These are phyloP conservation scores for Teunomyces stri DNA, from an alignment of 805 yeast species.

Conservation along the genomic window DNA sequence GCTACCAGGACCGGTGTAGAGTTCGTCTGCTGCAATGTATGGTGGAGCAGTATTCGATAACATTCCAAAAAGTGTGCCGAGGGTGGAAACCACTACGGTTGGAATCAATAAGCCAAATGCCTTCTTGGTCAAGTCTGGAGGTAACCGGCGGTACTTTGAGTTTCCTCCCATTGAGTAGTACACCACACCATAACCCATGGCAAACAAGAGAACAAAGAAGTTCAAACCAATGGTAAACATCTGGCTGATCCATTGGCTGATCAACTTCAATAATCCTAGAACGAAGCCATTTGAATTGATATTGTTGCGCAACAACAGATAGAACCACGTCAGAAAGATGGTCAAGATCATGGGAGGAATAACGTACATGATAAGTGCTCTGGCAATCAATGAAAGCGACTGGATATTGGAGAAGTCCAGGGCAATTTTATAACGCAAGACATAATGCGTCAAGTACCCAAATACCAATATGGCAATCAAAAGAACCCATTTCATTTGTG, in stretches of 20 bases:
- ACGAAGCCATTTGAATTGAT: conserved; percentile 5
- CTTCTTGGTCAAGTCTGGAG: conserved; percentile 9
- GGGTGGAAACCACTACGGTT: neutral
- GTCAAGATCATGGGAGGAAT: conserved; percentile 18
- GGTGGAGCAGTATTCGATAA: neutral
- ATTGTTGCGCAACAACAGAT: conserved; percentile 12
- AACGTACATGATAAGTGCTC: conserved; percentile 24
- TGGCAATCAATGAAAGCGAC: conserved; percentile 27
- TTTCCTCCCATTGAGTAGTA: conserved; percentile 24
- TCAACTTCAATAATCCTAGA: neutral
- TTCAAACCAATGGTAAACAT: conserved; percentile 8
- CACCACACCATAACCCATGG: conserved; percentile 37
- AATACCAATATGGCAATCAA: conserved; percentile 15
- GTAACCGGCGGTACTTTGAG: conserved; percentile 22
- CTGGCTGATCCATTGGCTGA: neutral
- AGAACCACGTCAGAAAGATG: neutral
- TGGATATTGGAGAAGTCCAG: conserved; percentile 25
- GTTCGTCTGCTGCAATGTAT: neutral
- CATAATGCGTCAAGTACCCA: conserved; percentile 22
- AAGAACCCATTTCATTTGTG: conserved; percentile 13
- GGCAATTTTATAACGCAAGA: conserved; percentile 25
- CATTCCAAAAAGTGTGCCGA: neutral
- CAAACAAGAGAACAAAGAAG: conserved; percentile 21
- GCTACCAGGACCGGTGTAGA: neutral
- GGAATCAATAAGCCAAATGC: conserved; percentile 7